These are phyloP conservation scores for Cutaneotrichosporon sp. DNA, from an alignment of 1,284 basidiomycete species.

Conservation along the genomic window DNA sequence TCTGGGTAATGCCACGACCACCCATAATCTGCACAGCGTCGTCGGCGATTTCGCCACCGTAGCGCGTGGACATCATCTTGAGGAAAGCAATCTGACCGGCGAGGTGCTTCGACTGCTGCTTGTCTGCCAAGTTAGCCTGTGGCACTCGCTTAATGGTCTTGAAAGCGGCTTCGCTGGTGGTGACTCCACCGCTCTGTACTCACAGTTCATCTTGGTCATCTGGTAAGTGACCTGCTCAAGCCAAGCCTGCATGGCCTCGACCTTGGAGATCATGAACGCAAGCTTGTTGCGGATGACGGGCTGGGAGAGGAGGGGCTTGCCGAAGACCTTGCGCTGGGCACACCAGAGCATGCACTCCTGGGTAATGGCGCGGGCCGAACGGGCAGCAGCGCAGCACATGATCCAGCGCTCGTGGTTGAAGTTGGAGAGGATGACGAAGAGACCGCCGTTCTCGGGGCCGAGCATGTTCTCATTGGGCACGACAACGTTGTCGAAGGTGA, in stretches of 20 bases:
- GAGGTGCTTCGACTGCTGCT: constrained; percentile 59
- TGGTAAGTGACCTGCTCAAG: constrained; percentile 85
- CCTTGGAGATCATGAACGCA: constrained; percentile 77
- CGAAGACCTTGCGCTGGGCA: constrained; percentile 73
- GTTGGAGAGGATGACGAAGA: constrained; percentile 64
- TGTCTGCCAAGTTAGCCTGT: constrained; percentile 29
- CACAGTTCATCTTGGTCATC: constrained; percentile 69
- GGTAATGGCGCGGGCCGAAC: constrained; percentile 42
- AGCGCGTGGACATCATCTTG: constrained; percentile 58
- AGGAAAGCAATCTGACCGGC: constrained; percentile 51
- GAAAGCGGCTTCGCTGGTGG: too few species aligned
- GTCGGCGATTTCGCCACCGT: constrained; percentile 51
- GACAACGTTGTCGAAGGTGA: constrained; percentile 73
- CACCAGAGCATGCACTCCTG: constrained; percentile 58
- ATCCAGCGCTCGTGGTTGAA: constrained; percentile 48
- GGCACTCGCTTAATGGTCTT: too few species aligned
- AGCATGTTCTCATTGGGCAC: constrained; percentile 81
- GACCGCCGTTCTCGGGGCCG: constrained; percentile 74
- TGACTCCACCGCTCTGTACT: background rate
- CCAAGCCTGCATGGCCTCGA: constrained; percentile 81
- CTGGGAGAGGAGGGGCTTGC: constrained; percentile 74
- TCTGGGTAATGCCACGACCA: constrained; percentile 61
- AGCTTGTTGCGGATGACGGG: constrained; percentile 80
- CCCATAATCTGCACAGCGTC: constrained; percentile 52
- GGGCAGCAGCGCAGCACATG: constrained; percentile 46